A percentile compares a stretch with the other conserved stretches of the same genome.
These are phyloP conservation scores for Stentor coeruleus DNA, from an alignment of 73 alveolate species.

Conservation along the genomic window DNA sequence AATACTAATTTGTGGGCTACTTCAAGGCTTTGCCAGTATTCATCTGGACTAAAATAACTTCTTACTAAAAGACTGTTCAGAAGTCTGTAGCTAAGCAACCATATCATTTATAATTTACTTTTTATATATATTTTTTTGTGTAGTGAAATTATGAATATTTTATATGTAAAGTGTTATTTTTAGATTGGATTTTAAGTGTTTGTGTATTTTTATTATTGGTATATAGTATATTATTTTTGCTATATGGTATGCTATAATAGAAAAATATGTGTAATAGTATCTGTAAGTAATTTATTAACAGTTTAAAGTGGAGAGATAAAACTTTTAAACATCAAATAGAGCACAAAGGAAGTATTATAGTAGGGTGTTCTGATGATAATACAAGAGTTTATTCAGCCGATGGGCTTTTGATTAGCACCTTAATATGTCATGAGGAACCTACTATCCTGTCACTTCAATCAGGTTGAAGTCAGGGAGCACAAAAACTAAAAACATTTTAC, in stretches of 20 bases:
- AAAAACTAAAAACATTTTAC: conserved; percentile 34
- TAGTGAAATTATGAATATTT: no score
- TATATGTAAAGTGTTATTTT: no score
- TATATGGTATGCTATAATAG: no score
- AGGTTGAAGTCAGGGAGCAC: conserved; percentile 74
- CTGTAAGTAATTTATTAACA: not conserved
- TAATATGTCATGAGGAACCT: not conserved
- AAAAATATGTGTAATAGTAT: not conserved
- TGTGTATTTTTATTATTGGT: no score
- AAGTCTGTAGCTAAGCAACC: not conserved
- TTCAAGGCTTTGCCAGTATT: conserved; percentile 44
- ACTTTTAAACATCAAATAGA: conserved; percentile 28
- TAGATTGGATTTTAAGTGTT: no score
- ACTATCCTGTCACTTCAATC: conserved; percentile 59
- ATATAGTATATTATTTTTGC: no score
- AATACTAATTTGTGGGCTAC: conserved; percentile 43
- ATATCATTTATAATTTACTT: not conserved
- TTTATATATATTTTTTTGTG: no score
- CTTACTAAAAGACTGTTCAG: not conserved
- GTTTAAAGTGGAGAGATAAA: not conserved
- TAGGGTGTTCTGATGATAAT: conserved; percentile 62
- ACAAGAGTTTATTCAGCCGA: conserved; percentile 39
- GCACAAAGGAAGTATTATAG: not conserved
- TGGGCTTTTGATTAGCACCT: conserved; percentile 28
- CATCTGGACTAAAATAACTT: conserved; percentile 37